Evolutionary conservation across 2,329 filamentous ascomycete genomes (phyloP).

Genomic region (Curvularia hawaiiensis): DNA sequence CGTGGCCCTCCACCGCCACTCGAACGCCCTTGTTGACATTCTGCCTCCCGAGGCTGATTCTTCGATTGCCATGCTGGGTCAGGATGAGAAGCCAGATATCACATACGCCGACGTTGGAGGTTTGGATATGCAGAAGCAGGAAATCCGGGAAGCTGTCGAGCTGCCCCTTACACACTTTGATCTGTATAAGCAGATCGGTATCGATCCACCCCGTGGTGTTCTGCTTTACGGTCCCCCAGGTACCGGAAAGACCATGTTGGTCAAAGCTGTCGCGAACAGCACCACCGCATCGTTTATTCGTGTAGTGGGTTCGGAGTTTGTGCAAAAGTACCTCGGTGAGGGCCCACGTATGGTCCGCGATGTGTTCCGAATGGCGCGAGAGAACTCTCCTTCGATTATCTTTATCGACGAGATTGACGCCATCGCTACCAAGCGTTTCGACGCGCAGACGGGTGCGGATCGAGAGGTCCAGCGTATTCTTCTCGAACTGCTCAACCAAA

Average conservation of each 20-base stretch:
- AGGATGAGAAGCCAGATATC: constrained; percentile 97
- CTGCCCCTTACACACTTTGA: constrained; percentile 96
- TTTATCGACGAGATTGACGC: constrained; percentile 57
- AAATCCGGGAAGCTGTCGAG: constrained; percentile 97
- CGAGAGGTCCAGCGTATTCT: constrained; percentile 98
- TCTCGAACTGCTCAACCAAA: constrained; percentile 96
- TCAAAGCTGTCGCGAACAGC: constrained; percentile 98
- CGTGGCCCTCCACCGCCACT: constrained; percentile 96
- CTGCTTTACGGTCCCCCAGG: constrained; percentile 95
- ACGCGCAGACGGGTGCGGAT: constrained; percentile 96
- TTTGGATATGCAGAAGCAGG: constrained; percentile 99
- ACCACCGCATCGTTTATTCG: constrained; percentile 98
- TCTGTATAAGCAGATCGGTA: constrained; percentile 98
- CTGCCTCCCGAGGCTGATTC: constrained; percentile 98
- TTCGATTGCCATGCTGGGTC: constrained; percentile 96
- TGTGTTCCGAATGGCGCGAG: constrained; percentile 97
- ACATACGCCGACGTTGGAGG: constrained; percentile 98
- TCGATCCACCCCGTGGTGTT: constrained; percentile 95
- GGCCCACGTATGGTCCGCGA: constrained; percentile 98
- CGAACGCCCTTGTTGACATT: constrained; percentile 97
- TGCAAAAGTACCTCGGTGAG: constrained; percentile 98
- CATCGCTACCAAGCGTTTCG: constrained; percentile 67
- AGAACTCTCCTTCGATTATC: constrained; percentile 98
- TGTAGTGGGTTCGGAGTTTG: constrained; percentile 97
- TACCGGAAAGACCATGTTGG: constrained; percentile 95